Conservation (phyloP, 768 basidiomycete species). For the Mycena rebaudengoi region DNA sequence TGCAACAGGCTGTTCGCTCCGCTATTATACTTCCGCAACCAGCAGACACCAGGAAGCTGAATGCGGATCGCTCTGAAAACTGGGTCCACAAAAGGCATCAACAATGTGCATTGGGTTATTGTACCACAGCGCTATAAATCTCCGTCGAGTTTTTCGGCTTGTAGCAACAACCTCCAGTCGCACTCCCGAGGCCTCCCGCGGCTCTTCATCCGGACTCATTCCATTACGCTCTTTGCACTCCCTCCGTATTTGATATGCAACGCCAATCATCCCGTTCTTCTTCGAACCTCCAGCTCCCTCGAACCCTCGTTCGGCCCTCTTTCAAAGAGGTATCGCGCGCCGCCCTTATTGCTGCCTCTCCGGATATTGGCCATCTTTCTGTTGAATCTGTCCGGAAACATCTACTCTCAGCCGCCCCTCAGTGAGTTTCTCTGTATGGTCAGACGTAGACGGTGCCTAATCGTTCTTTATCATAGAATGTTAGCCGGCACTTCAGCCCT, state of each 20-base stretch:
- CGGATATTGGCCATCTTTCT: slow-evolving; percentile 70
- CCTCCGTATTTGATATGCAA: slow-evolving; percentile 9
- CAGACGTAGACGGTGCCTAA: slow-evolving; percentile 22
- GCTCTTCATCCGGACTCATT: no score
- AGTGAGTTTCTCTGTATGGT: slow-evolving; percentile 47
- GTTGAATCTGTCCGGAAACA: slow-evolving; percentile 74
- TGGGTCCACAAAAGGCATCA: slow-evolving; percentile 5
- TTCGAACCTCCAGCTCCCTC: slow-evolving; percentile 70
- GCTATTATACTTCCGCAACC: slow-evolving; percentile 4
- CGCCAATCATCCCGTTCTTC: slow-evolving; percentile 26
- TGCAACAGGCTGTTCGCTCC: no score
- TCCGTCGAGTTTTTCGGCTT: background rate
- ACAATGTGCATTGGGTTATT: slow-evolving; percentile 13
- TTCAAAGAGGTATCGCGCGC: slow-evolving; percentile 66
- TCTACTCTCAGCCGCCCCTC: slow-evolving; percentile 54
- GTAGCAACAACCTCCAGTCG: background rate
- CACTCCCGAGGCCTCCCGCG: background rate
- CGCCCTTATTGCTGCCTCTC: slow-evolving; percentile 70
- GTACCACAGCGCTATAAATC: slow-evolving; percentile 16
- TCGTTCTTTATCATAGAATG: slow-evolving; percentile 51
- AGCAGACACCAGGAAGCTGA: slow-evolving; percentile 4
- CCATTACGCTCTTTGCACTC: background rate
- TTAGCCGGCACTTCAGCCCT: slow-evolving; percentile 61
- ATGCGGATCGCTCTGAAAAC: slow-evolving; percentile 8
- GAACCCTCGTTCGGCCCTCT: slow-evolving; percentile 70